Conservation (phyloP, 2,329 filamentous ascomycete species). For the Fusarium musae region DNA sequence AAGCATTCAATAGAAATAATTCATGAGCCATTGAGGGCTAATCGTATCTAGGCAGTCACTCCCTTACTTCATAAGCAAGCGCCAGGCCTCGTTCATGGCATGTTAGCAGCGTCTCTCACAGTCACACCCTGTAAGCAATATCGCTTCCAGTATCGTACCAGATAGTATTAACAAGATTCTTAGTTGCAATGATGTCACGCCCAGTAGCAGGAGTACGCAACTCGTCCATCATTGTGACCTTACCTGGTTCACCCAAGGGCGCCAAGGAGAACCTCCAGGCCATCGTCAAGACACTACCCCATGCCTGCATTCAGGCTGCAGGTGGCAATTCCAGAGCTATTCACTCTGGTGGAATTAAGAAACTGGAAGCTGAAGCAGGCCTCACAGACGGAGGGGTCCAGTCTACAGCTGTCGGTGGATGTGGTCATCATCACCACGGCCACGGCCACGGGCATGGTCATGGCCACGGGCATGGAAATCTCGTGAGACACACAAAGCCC, state of each 20-base stretch:
- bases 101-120: slow-evolving; percentile 84
- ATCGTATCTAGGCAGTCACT: slow-evolving; percentile 69
- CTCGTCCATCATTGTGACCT: slow-evolving; percentile 83
- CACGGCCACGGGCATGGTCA: slow-evolving; percentile 65
- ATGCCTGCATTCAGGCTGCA: slow-evolving; percentile 91
- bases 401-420: slow-evolving; percentile 49
- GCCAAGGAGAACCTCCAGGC: slow-evolving; percentile 93
- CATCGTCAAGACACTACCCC: slow-evolving; percentile 88
- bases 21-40: background rate
- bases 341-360: slow-evolving; percentile 83
- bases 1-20: slow-evolving; percentile 4
- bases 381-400: slow-evolving; percentile 54
- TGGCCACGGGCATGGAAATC: slow-evolving; percentile 69
- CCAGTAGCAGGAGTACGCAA: slow-evolving; percentile 90
- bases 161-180: slow-evolving; percentile 39
- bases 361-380: slow-evolving; percentile 85
- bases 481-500: slow-evolving; percentile 78
- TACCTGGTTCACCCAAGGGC: slow-evolving; percentile 95
- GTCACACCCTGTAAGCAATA: slow-evolving; percentile 86
- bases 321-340: slow-evolving; percentile 83
- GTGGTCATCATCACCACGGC: slow-evolving; percentile 62
- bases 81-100: slow-evolving; percentile 91
- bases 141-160: background rate
- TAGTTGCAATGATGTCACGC: slow-evolving; percentile 96
- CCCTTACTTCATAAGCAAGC: slow-evolving; percentile 86